Conservation (phyloP, 208 protist genomes). For the Leishmania arabica region DNA sequence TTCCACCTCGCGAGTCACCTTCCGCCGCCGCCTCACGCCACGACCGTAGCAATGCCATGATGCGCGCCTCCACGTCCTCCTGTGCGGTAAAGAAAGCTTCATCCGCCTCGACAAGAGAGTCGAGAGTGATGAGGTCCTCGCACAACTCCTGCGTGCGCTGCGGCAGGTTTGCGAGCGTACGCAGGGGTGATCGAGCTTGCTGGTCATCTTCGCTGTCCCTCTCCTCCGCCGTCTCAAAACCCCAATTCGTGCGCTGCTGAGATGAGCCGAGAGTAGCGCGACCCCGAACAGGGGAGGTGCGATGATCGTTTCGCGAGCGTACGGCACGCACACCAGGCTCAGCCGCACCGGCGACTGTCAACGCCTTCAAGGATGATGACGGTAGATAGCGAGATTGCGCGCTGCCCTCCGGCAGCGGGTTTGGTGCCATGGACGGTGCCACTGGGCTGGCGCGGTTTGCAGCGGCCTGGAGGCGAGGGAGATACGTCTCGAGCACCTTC, state of each 20-base stretch:
- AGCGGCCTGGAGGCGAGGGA: slow-evolving; percentile 8
- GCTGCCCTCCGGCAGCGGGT: background rate
- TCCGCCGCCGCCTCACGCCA: slow-evolving; percentile 7
- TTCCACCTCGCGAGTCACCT: slow-evolving; percentile 5
- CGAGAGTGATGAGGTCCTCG: slow-evolving; percentile 10
- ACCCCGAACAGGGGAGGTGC: background rate
- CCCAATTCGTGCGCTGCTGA: background rate
- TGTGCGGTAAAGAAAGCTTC: slow-evolving; percentile 19
- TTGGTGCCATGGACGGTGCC: background rate
- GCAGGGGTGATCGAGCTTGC: background rate
- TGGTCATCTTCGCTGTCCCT: background rate
- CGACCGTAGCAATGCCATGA: slow-evolving; percentile 11
- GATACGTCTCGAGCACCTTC: background rate
- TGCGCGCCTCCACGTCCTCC: slow-evolving; percentile 12
- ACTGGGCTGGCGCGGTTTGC: background rate
- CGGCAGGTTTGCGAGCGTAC: background rate
- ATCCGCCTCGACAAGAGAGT: slow-evolving; percentile 15
- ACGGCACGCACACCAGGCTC: background rate
- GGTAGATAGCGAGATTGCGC: background rate
- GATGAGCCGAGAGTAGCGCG: background rate
- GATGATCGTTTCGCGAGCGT: background rate
- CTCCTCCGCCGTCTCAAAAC: background rate
- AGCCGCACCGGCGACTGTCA: background rate
- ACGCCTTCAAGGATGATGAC: background rate
- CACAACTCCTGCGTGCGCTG: slow-evolving; percentile 9